Percentiles rank a stretch among this genome's conserved stretches.
These are phyloP conservation scores for Fusarium setosum DNA, from an alignment of 2,329 filamentous ascomycete species.

Conservation along the genomic window DNA sequence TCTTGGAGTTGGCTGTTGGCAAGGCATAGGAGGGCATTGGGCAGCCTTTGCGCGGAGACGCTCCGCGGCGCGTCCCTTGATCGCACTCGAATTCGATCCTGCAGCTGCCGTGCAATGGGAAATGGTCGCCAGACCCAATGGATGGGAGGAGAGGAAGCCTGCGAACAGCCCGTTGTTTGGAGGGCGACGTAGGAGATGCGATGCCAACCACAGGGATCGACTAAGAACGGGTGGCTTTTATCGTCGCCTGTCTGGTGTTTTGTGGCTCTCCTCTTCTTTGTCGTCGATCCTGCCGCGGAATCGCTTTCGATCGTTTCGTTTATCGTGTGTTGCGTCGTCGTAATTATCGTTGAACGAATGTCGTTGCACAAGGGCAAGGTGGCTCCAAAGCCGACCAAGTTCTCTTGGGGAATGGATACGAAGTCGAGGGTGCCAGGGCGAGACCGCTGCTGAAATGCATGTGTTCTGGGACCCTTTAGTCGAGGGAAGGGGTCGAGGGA, in stretches of 20 bases:
- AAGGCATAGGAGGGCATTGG: slow-evolving; percentile 48
- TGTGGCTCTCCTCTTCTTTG: not conserved
- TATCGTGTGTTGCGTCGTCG: slow-evolving; percentile 17
- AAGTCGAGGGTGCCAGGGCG: slow-evolving; percentile 36
- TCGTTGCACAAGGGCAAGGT: slow-evolving; percentile 32
- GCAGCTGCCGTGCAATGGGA: not conserved
- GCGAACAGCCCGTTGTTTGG: slow-evolving; percentile 11
- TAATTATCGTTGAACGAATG: slow-evolving; percentile 5
- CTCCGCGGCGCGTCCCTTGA: slow-evolving; percentile 31
- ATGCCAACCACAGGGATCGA: slow-evolving; percentile 4
- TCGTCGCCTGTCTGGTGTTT: not conserved
- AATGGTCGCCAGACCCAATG: not conserved
- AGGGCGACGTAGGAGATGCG: slow-evolving; percentile 19
- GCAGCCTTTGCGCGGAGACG: slow-evolving; percentile 32
- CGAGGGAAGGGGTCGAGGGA: slow-evolving; percentile 28
- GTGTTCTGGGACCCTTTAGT: slow-evolving; percentile 24
- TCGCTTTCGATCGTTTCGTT: slow-evolving; percentile 4
- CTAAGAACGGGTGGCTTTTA: slow-evolving; percentile 3
- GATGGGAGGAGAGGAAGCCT: slow-evolving; percentile 1
- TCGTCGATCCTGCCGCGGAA: not conserved
- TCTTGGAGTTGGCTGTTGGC: slow-evolving; percentile 59
- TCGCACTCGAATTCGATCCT: slow-evolving; percentile 3
- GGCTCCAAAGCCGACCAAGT: slow-evolving; percentile 34
- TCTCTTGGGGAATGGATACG: slow-evolving; percentile 34
- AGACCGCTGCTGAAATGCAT: slow-evolving; percentile 32